Conservation (phyloP, 148 eudicot genomes). For the Euryodendron excelsum region DNA sequence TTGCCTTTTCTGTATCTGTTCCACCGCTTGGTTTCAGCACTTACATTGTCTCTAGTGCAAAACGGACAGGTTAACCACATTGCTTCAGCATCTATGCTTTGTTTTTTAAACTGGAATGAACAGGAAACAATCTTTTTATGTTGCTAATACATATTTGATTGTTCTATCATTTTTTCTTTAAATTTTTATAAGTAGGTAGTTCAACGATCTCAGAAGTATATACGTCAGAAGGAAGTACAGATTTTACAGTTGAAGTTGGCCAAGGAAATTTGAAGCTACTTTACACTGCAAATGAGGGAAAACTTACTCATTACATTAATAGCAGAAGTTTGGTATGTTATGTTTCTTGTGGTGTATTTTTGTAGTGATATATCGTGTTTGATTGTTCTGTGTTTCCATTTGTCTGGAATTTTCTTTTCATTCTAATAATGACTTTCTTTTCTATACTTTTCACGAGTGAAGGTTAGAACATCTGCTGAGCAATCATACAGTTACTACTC, state of each 20-base stretch:
- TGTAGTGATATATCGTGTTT: conserved; percentile 4
- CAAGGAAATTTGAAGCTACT: conserved; percentile 53
- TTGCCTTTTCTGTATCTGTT: conserved; percentile 62
- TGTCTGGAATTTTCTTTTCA: conserved; percentile 1
- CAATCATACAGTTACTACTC: conserved; percentile 61
- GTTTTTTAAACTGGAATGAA: conserved; percentile 10
- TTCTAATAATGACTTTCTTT: neutral
- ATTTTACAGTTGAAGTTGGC: conserved; percentile 51
- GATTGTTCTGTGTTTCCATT: neutral
- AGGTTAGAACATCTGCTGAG: conserved; percentile 54
- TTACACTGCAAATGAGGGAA: conserved; percentile 40
- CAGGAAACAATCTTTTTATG: neutral
- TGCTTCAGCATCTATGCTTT: conserved; percentile 8
- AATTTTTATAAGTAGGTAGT: conserved; percentile 34
- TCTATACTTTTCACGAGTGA: conserved; percentile 15
- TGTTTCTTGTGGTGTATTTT: neutral
- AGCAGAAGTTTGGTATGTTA: conserved; percentile 53
- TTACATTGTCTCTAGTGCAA: conserved; percentile 46
- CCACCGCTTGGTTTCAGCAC: conserved; percentile 86
- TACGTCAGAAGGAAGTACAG: conserved; percentile 33
- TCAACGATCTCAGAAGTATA: conserved; percentile 41
- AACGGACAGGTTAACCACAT: conserved; percentile 38
- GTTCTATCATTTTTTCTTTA: neutral
- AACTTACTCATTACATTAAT: conserved; percentile 42
- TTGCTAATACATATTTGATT: conserved; percentile 1